These are phyloP conservation scores for Huntiella savannae DNA, from an alignment of 2,329 filamentous ascomycete species.

Conservation along the genomic window DNA sequence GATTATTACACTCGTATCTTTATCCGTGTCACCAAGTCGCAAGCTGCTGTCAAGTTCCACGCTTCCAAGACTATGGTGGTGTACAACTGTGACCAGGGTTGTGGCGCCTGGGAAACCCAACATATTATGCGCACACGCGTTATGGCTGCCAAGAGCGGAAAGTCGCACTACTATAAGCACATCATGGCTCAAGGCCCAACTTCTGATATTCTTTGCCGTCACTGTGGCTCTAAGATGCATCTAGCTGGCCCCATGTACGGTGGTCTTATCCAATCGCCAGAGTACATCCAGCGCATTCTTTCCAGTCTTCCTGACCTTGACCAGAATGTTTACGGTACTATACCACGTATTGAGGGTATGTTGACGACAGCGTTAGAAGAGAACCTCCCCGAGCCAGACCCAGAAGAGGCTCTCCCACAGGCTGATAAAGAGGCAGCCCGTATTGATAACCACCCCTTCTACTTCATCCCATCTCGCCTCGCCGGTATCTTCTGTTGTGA, in stretches of 20 bases:
- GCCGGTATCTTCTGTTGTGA: conserved; percentile 60
- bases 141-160: conserved; percentile 49
- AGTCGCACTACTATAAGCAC: conserved; percentile 58
- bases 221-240: conserved; percentile 77
- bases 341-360: conserved; percentile 74
- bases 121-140: conserved; percentile 51
- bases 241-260: conserved; percentile 88
- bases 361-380: conserved; percentile 76
- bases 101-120: conserved; percentile 80
- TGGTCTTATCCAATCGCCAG: conserved; percentile 66
- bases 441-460: conserved; percentile 66
- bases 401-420: conserved; percentile 16
- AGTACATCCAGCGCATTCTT: conserved; percentile 66
- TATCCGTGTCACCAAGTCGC: conserved; percentile 60
- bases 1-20: conserved; percentile 91
- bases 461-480: conserved; percentile 57
- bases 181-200: conserved; percentile 52
- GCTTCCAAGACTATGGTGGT: conserved; percentile 84
- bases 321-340: conserved; percentile 56
- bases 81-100: conserved; percentile 79
- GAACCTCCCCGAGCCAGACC: conserved; percentile 22
- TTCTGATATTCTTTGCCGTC: conserved; percentile 47
- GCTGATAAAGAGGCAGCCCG: conserved; percentile 36
- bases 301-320: conserved; percentile 49
- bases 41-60: conserved; percentile 73